A percentile compares a stretch with the other conserved stretches of the same genome.
These are phyloP conservation scores for Adiantum capillusveneris DNA, from an alignment of 75 land plant species.

Conservation along the genomic window DNA sequence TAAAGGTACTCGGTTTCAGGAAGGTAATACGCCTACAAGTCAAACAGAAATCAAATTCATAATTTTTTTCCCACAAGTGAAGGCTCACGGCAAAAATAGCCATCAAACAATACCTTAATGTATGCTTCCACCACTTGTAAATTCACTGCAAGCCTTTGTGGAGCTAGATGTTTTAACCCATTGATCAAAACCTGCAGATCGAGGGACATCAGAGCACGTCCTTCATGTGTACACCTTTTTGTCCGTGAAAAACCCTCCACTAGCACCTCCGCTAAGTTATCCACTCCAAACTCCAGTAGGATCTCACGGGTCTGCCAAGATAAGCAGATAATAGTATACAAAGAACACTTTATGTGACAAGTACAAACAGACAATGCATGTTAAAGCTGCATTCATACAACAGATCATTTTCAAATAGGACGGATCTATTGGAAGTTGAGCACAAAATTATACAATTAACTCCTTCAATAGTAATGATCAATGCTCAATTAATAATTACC, in stretches of 20 bases:
- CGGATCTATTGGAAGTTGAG: too few species aligned
- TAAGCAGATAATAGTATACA: too few species aligned
- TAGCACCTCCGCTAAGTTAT: conserved; percentile 71
- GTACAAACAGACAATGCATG: too few species aligned
- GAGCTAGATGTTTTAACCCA: conserved; percentile 81
- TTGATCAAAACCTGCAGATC: conserved; percentile 98
- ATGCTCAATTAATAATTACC: too few species aligned
- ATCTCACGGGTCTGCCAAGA: conserved; percentile 63
- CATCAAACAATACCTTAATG: conserved; percentile 59
- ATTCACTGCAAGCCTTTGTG: conserved; percentile 58
- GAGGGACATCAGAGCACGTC: conserved; percentile 89
- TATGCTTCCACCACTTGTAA: conserved; percentile 76
- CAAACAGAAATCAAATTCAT: not conserved
- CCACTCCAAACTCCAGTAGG: conserved; percentile 76
- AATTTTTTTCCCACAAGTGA: not conserved
- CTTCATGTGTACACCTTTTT: conserved; percentile 92
- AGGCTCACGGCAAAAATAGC: not conserved
- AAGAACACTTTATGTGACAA: too few species aligned
- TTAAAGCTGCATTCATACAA: too few species aligned
- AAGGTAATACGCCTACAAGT: conserved; percentile 83
- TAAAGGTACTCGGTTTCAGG: conserved; percentile 96
- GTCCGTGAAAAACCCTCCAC: conserved; percentile 87
- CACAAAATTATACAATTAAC: too few species aligned
- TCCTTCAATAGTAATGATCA: too few species aligned
- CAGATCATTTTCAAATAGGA: too few species aligned